Evolutionary conservation across 495 filamentous ascomycete genomes (phyloP), one percentile per base, ranked within the genome.

Genomic region (Xylaria sp.): DNA sequence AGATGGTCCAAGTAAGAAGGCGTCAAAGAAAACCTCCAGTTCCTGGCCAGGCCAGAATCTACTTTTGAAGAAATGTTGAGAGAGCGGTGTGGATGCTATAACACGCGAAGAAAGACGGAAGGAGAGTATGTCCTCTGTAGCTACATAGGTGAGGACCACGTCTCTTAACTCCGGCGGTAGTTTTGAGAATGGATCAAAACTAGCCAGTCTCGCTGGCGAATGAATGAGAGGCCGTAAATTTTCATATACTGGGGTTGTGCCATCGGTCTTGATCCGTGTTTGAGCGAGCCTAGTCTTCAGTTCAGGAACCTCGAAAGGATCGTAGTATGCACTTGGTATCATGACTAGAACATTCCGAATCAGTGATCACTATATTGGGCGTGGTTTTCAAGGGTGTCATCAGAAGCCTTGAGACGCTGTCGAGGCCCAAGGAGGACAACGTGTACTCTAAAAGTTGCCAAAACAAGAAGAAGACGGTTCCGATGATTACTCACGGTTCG

Each of bases 281-380:
- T 37, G 40, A 62, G 67, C 43, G 15, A 69, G 21, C 11, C 43
- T 37, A 40, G 35, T 40, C 14, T 41, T 35, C 43, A 72, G 44
- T 57, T 72, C 70, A n/a, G 70, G 70, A 14, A 68, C 64, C 1
- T 72, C 33, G 21, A 72, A 53, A 53, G 70, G 70, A n/a, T 68
- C 53, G 19, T 40, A 55, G 44, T 68, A 62, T 35, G 64, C 33
- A 41, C 63, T 72, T 19, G 70, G 70, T 33, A 71, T 67, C 29
- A 67, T 61, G 15, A 67, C 57, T 59, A 37, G 31, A 21, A 37
- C 1, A 40, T 7, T 12, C 17, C 19, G 31, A 37, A 8, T 59
- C 8, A 59, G 57, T 37, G 8, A 37, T 35, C 31, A 12, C 57
- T 33, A 37, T 35, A 2, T 40, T 3, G 17, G 19, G 57, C 33